Conservation (phyloP, 257 asterid genomes). For the Nicotiana paniculata region DNA sequence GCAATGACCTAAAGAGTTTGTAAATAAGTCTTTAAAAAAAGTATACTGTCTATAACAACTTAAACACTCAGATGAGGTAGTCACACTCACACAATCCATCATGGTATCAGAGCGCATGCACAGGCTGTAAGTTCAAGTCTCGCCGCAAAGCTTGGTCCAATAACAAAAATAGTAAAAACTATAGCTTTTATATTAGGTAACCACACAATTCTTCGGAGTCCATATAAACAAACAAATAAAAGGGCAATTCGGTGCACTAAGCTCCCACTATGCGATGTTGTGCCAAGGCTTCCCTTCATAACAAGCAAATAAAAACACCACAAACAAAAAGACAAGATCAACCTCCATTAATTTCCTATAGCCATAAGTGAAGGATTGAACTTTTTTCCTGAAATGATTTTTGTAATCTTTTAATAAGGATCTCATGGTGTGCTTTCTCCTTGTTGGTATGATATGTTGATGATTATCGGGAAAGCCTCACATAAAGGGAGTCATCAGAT, state of each 20-base stretch:
- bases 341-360: no score
- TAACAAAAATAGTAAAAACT: neutral
- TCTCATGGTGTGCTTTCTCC: neutral
- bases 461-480: neutral
- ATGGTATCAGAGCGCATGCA: neutral
- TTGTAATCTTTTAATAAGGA: neutral
- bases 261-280: no score
- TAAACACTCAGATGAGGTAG: neutral
- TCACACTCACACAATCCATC: neutral
- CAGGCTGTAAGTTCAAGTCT: neutral
- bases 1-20: neutral
- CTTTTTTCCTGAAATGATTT: no score
- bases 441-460: neutral
- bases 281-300: neutral
- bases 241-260: no score
- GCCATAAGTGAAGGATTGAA: no score
- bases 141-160: neutral
- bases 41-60: neutral
- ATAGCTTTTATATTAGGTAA: neutral
- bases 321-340: no score
- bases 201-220: neutral
- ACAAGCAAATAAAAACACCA: neutral
- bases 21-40: neutral
- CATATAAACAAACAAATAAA: no score
- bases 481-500: neutral